Evolutionary conservation across 2,329 filamentous ascomycete genomes (phyloP), one percentile per base, ranked within the genome.

Genomic region (Xenoacremonium recifei): DNA sequence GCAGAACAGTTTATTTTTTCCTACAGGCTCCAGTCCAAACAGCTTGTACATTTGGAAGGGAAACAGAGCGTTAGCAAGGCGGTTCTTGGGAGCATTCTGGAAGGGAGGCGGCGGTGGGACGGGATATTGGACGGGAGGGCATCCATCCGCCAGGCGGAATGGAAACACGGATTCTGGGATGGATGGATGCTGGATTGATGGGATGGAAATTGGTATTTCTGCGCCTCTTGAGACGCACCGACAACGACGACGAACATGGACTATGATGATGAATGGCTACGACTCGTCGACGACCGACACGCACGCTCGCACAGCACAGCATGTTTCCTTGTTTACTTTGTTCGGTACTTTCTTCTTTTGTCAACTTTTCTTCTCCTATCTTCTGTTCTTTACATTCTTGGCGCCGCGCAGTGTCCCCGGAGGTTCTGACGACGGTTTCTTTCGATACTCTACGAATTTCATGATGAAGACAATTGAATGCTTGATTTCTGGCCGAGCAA

Each of bases 211-310:
- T 44, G 51, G 38, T 43, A 35, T 38, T 52, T 47, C 40, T 40
- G 17, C 13, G 23, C 29, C 6, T 31, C 29, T 31, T 7, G n/a
- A 6, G 6, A n/a, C n/a, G n/a, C n/a, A n/a, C n/a, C n/a, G n/a
- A n/a, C n/a, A n/a, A n/a, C n/a, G 45, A 51, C 48, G 51, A 57
- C 49, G 54, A 43, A 52, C n/a, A 55, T 47, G 54, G 51, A 43
- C 50, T 51, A 53, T 53, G 47, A 57, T 57, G 54, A 57, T 51
- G 54, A 57, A 40, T 45, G 40, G 45, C 45, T 42, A 54, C 31
- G 50, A 53, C 50, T 48, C 53, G 51, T 55, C 50, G 39, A 53
- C 50, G 51, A 57, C 48, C 37, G 55, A n/a, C n/a, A n/a, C n/a
- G n/a, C n/a, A n/a, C n/a, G n/a, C n/a, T n/a, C n/a, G n/a, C n/a